A percentile compares a stretch with the other conserved stretches of the same genome.
Conservation (phyloP, 2,329 filamentous ascomycete genomes). For the Cryphonectria naterciae region DNA sequence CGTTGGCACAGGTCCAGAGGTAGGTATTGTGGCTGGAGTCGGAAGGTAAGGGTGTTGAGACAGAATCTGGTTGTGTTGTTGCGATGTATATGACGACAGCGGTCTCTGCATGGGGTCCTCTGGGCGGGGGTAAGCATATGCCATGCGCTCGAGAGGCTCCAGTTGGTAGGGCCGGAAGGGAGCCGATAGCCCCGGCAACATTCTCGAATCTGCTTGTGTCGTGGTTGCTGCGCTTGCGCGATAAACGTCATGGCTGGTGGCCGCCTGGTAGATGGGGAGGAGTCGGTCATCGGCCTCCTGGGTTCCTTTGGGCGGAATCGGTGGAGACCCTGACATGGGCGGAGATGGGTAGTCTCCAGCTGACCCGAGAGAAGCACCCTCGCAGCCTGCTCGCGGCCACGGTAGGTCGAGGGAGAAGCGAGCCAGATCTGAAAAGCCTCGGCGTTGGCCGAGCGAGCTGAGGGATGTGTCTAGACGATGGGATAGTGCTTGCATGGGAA, state of each 20-base stretch:
- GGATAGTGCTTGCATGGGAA: conserved; percentile 60
- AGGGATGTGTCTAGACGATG: conserved; percentile 48
- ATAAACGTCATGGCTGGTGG: conserved; percentile 55
- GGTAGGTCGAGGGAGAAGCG: conserved; percentile 59
- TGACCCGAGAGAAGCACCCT: conserved; percentile 57
- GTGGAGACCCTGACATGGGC: conserved; percentile 74
- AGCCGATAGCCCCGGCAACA: conserved; percentile 37
- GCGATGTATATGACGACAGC: conserved; percentile 39
- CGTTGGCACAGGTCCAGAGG: conserved; percentile 41
- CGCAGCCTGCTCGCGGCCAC: conserved; percentile 59
- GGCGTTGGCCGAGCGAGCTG: conserved; percentile 60
- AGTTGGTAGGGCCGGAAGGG: conserved; percentile 44
- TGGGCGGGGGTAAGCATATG: conserved; percentile 45
- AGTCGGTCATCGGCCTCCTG: conserved; percentile 61
- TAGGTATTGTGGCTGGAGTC: conserved; percentile 33
- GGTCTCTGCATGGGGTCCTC: conserved; percentile 43
- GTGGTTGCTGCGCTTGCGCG: conserved; percentile 41
- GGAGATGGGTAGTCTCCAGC: conserved; percentile 70
- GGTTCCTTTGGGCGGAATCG: conserved; percentile 61
- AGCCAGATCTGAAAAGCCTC: conserved; percentile 59
- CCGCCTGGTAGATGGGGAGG: conserved; percentile 51
- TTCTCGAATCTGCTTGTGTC: conserved; percentile 43
- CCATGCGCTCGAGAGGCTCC: conserved; percentile 45
- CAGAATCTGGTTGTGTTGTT: conserved; percentile 38
- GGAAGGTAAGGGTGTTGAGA: conserved; percentile 38